Evolutionary conservation across 495 filamentous ascomycete genomes (phyloP).

Genomic region (Platismatia glauca): DNA sequence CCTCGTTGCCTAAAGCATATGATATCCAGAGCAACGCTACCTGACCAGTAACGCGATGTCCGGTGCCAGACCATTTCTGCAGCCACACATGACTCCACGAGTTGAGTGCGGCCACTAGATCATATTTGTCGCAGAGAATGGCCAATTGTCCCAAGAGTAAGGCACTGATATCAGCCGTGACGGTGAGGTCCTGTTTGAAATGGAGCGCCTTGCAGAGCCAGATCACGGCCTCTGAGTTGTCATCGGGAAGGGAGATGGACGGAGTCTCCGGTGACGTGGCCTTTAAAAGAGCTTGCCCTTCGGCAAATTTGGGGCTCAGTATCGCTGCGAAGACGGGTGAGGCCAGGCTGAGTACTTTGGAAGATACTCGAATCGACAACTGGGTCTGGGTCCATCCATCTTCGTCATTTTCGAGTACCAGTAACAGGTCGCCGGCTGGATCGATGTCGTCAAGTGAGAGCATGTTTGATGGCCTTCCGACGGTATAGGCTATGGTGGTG

Average conservation of each 20-base stretch:
- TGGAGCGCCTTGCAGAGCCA: conserved; percentile 21
- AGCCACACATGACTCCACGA: not conserved
- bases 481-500: not conserved
- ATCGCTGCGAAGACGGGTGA: conserved; percentile 25
- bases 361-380: conserved; percentile 20
- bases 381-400: not conserved
- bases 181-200: conserved; percentile 3
- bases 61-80: not conserved
- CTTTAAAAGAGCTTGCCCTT: conserved; percentile 14
- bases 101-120: not conserved
- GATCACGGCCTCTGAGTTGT: conserved; percentile 19
- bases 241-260: conserved; percentile 13
- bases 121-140: conserved; percentile 21
- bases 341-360: conserved; percentile 20
- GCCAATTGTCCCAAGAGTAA: conserved; percentile 16
- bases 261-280: not conserved
- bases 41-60: not conserved
- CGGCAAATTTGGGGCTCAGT: conserved; percentile 23
- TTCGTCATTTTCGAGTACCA: not conserved
- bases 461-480: not conserved
- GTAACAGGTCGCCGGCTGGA: conserved; percentile 3
- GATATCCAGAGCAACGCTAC: not conserved
- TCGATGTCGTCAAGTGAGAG: not conserved
- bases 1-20: not conserved
- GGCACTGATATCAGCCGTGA: not conserved